These are phyloP conservation scores for Hyphopichia fennica DNA, from an alignment of 1,139 yeast genomes.

Conservation along the genomic window DNA sequence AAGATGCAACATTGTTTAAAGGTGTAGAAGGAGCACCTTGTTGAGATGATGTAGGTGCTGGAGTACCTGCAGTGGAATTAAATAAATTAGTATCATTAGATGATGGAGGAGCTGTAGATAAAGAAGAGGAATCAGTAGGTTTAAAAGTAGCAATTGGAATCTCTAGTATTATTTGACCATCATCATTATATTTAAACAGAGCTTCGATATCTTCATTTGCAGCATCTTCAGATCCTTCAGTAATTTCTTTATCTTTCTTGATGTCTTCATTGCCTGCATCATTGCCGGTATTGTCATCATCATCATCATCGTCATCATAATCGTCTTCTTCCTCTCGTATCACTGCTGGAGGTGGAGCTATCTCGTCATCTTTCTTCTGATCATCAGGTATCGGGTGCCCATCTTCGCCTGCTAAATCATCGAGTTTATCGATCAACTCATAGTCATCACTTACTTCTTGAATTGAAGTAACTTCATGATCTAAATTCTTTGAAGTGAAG, in stretches of 20 bases:
- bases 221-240: neutral
- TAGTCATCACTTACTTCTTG: constrained; percentile 41
- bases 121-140: neutral
- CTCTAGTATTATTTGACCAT: constrained; percentile 29
- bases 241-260: constrained; percentile 4
- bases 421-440: constrained; percentile 37
- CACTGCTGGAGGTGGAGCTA: constrained; percentile 10
- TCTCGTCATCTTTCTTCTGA: constrained; percentile 21
- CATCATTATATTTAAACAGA: constrained; percentile 19
- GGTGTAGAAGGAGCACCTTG: neutral
- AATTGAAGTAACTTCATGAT: constrained; percentile 19
- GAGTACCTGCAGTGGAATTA: neutral
- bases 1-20: neutral
- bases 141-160: constrained; percentile 19
- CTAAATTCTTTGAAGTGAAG: constrained; percentile 32
- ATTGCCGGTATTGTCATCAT: constrained; percentile 21
- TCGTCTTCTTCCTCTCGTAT: constrained; percentile 42
- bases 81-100: constrained; percentile 1
- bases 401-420: constrained; percentile 15
- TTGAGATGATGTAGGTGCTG: constrained; percentile 1
- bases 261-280: constrained; percentile 13
- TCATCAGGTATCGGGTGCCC: constrained; percentile 19
- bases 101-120: neutral
- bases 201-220: constrained; percentile 4
- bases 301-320: constrained; percentile 39